Evolutionary conservation across 1,139 yeast genomes (phyloP).

Genomic region (Hansenula sp.): DNA sequence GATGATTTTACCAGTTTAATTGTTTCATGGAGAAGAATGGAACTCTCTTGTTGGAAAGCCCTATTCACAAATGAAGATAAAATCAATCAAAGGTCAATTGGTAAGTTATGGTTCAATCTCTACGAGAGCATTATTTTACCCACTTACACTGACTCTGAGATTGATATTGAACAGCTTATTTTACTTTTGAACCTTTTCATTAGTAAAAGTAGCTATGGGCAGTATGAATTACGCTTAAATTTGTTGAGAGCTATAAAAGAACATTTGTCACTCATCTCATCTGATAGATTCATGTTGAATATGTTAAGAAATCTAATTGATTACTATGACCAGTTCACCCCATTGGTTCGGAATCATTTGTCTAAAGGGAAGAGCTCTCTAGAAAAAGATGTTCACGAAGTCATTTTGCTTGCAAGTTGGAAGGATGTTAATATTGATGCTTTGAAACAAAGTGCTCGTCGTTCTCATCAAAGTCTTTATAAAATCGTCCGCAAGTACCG

Average conservation of each 20-base stretch:
- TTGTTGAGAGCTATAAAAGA: conserved; percentile 59
- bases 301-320: conserved; percentile 60
- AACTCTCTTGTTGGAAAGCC: conserved; percentile 80
- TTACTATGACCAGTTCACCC: conserved; percentile 64
- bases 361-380: conserved; percentile 45
- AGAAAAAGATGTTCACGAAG: conserved; percentile 79
- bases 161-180: conserved; percentile 41
- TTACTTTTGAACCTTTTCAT: conserved; percentile 73
- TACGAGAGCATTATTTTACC: conserved; percentile 72
- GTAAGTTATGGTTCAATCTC: conserved; percentile 90
- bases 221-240: conserved; percentile 53
- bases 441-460: conserved; percentile 85
- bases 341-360: conserved; percentile 44
- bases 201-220: conserved; percentile 75
- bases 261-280: conserved; percentile 37
- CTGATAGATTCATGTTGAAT: conserved; percentile 21
- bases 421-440: conserved; percentile 95
- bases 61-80: conserved; percentile 67
- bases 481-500: conserved; percentile 84
- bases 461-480: conserved; percentile 81
- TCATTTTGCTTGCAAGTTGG: conserved; percentile 91
- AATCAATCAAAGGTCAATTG: conserved; percentile 46
- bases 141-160: conserved; percentile 27
- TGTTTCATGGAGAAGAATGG: conserved; percentile 88
- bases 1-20: conserved; percentile 63